Evolutionary conservation across 148 eudicot species (phyloP), one percentile per base, ranked within the genome.

Genomic region (Chenopodium quinoa): DNA sequence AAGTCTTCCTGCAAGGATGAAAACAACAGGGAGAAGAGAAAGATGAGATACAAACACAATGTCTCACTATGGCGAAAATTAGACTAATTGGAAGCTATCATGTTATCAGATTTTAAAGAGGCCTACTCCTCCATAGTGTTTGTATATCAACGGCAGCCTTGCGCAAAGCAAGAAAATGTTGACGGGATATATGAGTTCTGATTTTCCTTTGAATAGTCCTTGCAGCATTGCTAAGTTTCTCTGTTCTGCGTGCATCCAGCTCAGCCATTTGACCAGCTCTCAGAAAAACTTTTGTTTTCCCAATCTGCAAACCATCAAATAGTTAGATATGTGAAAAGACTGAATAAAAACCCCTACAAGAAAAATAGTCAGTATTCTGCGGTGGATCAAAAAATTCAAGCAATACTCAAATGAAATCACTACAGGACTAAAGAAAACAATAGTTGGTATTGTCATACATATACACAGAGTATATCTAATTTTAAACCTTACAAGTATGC

Each of bases 231-330:
- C 81, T 87, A 68, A 93, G 93, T 82, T 92, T 93, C 80, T 84
- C 89, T 32, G 91, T 88, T 83, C 95, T 89, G 27, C 83, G 89
- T 16, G 92, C 86, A 93, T 96, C 99, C 76, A 96, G 88, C 70
- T 91, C 95, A 46, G 97, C 99, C 98, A 96, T 92, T 83, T 96
- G 98, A 84, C 98, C 99, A 77, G 97, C 97, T 89, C 98, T 90
- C 75, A 96, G 84, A 75, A 96, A 96, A 79, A 96, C 90, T 87
- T 96, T 93, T 50, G 95, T 87, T 86, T 89, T 90, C 47, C 99
- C 99, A 69, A 91, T 90, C 99, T 96, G 91, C 86, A 90, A 84
- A 83, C 47, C 3, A 82, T 16, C 48, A 32, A 78, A 79, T 48
- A 27, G 75, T 34, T 65, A 9, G 64, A 67, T 46, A 44, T 19